Conservation (phyloP, 208 protist genomes). For the Acanthamoeba sp. region DNA sequence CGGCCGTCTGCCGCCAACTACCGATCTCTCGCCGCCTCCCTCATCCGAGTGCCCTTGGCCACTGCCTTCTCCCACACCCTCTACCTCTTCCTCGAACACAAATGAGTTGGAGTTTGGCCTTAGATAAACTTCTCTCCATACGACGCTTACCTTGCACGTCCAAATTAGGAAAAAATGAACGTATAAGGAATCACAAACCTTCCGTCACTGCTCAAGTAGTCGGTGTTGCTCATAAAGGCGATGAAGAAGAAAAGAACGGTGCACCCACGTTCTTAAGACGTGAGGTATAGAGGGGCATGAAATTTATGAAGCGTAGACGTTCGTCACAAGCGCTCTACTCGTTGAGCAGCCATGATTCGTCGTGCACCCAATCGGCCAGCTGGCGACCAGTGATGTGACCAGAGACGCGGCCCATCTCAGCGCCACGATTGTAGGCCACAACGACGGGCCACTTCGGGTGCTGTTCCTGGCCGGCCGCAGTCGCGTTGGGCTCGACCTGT, state of each 20-base stretch:
- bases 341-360: conserved; percentile 8
- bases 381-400: background rate
- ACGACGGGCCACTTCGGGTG: conserved; percentile 11
- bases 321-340: too few relatives aligned
- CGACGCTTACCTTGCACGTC: background rate
- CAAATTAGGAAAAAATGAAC: too few relatives aligned
- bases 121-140: background rate
- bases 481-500: background rate
- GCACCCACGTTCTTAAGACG: too few relatives aligned
- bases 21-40: background rate
- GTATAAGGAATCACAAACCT: too few relatives aligned
- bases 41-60: conserved; percentile 49
- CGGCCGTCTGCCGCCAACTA: conserved; percentile 21
- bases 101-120: background rate
- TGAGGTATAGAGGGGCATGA: too few relatives aligned
- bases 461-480: too few relatives aligned
- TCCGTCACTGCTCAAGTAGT: too few relatives aligned
- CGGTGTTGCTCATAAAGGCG: too few relatives aligned
- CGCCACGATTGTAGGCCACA: background rate
- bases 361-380: background rate
- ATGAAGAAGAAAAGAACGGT: too few relatives aligned
- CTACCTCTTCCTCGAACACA: conserved; percentile 71
- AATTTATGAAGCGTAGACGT: too few relatives aligned
- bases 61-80: conserved; percentile 50
- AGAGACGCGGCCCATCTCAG: background rate